These are phyloP conservation scores for Leavenworthia alabamica DNA, from an alignment of 345 rosid species.

Conservation along the genomic window DNA sequence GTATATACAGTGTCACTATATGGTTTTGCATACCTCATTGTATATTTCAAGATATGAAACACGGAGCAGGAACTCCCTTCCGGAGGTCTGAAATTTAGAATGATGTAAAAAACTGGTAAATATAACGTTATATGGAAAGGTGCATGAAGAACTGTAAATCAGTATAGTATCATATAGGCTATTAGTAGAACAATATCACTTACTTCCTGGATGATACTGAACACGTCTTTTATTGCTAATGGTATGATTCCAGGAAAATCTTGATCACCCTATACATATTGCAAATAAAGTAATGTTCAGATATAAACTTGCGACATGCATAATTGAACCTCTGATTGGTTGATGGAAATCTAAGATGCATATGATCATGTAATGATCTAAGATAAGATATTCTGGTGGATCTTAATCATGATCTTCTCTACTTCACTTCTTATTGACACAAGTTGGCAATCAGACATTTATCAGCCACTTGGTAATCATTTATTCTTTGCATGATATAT, in stretches of 20 bases:
- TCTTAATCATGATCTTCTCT: not conserved
- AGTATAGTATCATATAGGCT: not conserved
- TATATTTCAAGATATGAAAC: constrained; percentile 84
- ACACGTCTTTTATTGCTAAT: constrained; percentile 76
- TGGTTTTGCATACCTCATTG: constrained; percentile 48
- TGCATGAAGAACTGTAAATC: constrained; percentile 9
- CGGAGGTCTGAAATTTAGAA: constrained; percentile 53
- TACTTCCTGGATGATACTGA: constrained; percentile 87
- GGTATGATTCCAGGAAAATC: constrained; percentile 84
- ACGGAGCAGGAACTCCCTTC: constrained; percentile 76
- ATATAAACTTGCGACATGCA: not conserved
- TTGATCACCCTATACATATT: constrained; percentile 64
- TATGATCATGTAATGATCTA: not conserved
- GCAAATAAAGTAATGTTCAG: not conserved
- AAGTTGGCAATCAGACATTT: constrained; percentile 4
- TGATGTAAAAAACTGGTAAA: constrained; percentile 8
- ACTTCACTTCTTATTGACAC: not conserved
- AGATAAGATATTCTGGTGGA: not conserved
- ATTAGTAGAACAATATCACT: not conserved
- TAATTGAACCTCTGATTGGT: not conserved
- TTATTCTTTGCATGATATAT: not conserved
- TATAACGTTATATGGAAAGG: not conserved
- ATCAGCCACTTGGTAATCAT: not conserved
- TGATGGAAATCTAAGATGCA: not conserved
- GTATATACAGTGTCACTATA: not conserved